Evolutionary conservation across 139 green algal species (phyloP).

Genomic region (Chlamydomonas sphaeroides): DNA sequence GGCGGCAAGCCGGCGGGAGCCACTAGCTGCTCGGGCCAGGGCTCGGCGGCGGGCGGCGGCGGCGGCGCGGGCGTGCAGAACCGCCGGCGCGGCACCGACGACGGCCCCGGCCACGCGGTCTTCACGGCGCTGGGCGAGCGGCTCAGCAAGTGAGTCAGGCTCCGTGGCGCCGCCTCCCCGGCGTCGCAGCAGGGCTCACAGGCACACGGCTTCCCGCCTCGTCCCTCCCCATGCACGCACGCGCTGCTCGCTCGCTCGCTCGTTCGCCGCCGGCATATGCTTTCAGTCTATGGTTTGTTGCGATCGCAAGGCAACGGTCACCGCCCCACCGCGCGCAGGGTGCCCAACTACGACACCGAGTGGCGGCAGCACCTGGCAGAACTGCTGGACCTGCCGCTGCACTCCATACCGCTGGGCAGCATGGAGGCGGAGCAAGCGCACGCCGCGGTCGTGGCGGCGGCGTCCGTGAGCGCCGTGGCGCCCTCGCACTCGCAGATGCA

Average conservation of each 20-base stretch:
- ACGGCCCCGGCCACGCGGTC: background rate
- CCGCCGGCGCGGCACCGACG: conserved; percentile 21
- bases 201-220: too few species aligned
- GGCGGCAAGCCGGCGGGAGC: background rate
- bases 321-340: conserved; percentile 10
- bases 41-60: too few species aligned
- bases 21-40: too few species aligned
- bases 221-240: too few species aligned
- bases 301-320: too few species aligned
- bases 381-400: conserved; percentile 52
- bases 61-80: too few species aligned
- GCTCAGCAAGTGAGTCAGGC: conserved; percentile 8
- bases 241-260: too few species aligned
- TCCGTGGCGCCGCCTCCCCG: too few species aligned
- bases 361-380: conserved; percentile 53
- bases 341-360: conserved; percentile 50
- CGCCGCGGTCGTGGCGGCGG: background rate
- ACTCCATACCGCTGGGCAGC: conserved; percentile 32
- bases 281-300: too few species aligned
- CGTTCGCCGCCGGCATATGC: too few species aligned
- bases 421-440: conserved; percentile 30
- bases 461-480: background rate
- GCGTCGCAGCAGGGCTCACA: too few species aligned
- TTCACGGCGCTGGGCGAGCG: conserved; percentile 40
- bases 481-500: too few species aligned